Evolutionary conservation across 1,284 basidiomycete genomes (phyloP).

Genomic region (Termitomyces sp.): DNA sequence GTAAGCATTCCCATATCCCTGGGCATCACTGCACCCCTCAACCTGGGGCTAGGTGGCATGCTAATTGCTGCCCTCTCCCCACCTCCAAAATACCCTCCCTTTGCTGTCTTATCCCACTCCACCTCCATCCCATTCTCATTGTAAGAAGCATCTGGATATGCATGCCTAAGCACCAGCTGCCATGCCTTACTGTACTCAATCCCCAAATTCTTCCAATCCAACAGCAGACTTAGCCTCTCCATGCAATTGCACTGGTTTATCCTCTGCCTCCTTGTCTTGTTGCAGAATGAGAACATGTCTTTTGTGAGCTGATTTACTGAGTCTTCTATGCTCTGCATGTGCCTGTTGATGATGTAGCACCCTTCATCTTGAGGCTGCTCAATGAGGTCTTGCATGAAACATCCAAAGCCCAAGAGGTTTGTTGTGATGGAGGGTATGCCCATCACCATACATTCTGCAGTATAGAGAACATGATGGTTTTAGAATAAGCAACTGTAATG

Average conservation of each 20-base stretch:
- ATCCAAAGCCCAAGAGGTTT: constrained; percentile 95
- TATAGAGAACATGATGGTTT: too few relatives aligned
- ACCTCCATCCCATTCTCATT: constrained; percentile 40
- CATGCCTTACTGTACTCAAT: constrained; percentile 96
- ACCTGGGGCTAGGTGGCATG: constrained; percentile 83
- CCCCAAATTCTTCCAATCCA: constrained; percentile 98
- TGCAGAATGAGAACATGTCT: constrained; percentile 76
- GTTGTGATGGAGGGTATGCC: constrained; percentile 97
- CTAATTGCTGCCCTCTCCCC: constrained; percentile 42
- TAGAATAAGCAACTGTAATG: too few relatives aligned
- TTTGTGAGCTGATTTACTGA: constrained; percentile 76
- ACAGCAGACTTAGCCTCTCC: constrained; percentile 84
- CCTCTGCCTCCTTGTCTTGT: constrained; percentile 88
- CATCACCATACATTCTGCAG: constrained; percentile 90
- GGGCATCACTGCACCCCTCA: constrained; percentile 81
- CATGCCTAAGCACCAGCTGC: constrained; percentile 87
- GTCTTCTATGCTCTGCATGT: constrained; percentile 87
- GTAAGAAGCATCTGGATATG: constrained; percentile 92
- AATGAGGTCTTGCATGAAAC: constrained; percentile 99
- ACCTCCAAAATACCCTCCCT: constrained; percentile 36
- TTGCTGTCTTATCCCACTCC: constrained; percentile 49
- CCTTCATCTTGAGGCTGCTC: constrained; percentile 85
- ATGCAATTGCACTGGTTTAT: constrained; percentile 99
- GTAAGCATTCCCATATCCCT: constrained; percentile 93
- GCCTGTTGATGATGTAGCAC: constrained; percentile 93